These are phyloP conservation scores for Sphagnum magellanicum DNA, from an alignment of 228 moss, liverwort and hornwort genomes.

Conservation along the genomic window DNA sequence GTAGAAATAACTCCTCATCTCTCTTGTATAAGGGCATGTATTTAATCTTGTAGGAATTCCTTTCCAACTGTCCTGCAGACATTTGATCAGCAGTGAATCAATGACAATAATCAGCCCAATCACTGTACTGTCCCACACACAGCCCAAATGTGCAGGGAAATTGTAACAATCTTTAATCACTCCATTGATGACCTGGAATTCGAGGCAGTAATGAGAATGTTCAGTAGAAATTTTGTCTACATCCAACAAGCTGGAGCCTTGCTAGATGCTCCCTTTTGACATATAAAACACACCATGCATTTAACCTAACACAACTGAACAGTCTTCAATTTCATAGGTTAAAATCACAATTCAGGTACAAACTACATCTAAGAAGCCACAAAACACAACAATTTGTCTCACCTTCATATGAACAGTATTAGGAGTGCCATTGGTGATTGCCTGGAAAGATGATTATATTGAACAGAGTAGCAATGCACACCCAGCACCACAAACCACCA, in stretches of 20 bases:
- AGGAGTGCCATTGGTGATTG: constrained; percentile 4
- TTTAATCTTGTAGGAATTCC: constrained; percentile 98
- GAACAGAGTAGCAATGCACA: not conserved
- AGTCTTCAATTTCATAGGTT: not conserved
- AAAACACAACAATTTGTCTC: not conserved
- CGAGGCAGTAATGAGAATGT: not conserved
- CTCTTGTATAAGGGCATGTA: constrained; percentile 78
- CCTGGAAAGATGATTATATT: not conserved
- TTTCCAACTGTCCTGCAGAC: constrained; percentile 49
- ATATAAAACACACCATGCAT: not conserved
- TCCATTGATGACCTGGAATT: not conserved
- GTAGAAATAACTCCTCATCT: constrained; percentile 90
- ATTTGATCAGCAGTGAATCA: not conserved
- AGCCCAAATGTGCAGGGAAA: not conserved
- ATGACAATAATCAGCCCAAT: too few species aligned
- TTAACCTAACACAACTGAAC: not conserved
- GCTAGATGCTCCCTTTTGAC: too few species aligned
- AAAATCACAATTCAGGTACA: not conserved
- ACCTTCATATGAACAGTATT: not conserved
- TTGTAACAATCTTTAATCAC: not conserved
- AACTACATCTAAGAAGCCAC: not conserved
- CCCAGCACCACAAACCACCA: constrained; percentile 1
- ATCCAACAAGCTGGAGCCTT: not conserved
- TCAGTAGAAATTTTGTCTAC: too few species aligned
- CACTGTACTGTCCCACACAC: not conserved